Base-by-base conservation (phyloP, 306 rosid genomes). In the Rubus idaeus region DNA sequence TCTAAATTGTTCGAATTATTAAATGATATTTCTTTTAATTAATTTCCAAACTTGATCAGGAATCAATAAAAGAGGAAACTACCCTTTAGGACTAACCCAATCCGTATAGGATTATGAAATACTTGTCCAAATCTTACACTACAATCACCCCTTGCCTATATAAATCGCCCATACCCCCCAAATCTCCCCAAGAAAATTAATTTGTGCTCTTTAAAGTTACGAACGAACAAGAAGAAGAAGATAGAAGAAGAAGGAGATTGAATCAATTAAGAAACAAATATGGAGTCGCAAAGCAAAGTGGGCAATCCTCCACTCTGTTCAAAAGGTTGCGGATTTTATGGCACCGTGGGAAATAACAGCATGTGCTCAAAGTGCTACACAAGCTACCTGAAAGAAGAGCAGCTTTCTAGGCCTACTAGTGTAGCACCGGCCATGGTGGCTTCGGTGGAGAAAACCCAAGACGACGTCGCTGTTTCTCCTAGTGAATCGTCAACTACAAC, bases 301-400 rank as follows among this genome's bases (percentile, higher is more conserved):
- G 68, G 30, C 64, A 0, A 5, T 17, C 77, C 77, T 46, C 14
- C 73, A 47, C 78, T 71, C 9, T 89, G 93, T 41, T 73, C 23
- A 2, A 86, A 79, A 10, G 82, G 85, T 6, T 86, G 93, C 35
- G 89, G 89, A 23, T 89, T 81, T 58, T 86, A 39, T 26, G 85
- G 87, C 20, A n/a, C 70, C 3, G 20, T 40, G 51, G 64, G 51
- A 30, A 78, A n/a, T 67, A 71, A 46, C 3, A 84, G 80, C 41
- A 23, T 82, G 41, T 88, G 87, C 17, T 83, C 87, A 8, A 21
- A 41, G 44, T 83, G 84, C 68, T 80, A 66, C 42, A 20, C 10
- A 0, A 74, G 79, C 4, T 68, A 1, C 39, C 49, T 84, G 58
- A 52, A 68, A 76, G 16, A 45, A 56, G 52, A 41, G 16, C 21